phyloP scores from a whole-genome alignment of 192 early-diverging fungal species.

The Umbelopsis isabellina region DNA sequence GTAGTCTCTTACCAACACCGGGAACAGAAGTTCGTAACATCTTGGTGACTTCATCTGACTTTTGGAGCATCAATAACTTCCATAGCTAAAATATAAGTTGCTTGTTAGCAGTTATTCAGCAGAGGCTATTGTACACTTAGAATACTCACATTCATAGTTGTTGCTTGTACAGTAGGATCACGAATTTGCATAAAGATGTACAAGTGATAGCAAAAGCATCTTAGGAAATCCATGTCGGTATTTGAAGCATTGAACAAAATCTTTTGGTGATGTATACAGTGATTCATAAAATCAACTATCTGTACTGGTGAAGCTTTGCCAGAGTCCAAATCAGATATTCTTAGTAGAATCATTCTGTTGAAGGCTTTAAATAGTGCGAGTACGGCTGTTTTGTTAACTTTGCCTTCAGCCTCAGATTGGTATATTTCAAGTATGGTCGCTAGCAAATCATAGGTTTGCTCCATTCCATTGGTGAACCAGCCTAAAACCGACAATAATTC shows the following conservation, averaged over 20 bases:
- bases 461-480: constrained; percentile 48
- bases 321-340: constrained; percentile 54
- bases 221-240: constrained; percentile 66
- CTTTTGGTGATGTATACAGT: constrained; percentile 67
- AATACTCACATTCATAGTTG: constrained; percentile 55
- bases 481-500: constrained; percentile 30
- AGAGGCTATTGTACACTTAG: not conserved
- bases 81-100: constrained; percentile 46
- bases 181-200: constrained; percentile 53
- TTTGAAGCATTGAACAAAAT: constrained; percentile 56
- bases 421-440: constrained; percentile 56
- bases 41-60: constrained; percentile 45
- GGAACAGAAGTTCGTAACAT: constrained; percentile 47
- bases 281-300: constrained; percentile 49
- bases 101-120: not conserved
- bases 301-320: constrained; percentile 38
- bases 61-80: constrained; percentile 64
- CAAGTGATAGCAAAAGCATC: constrained; percentile 63
- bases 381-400: constrained; percentile 31
- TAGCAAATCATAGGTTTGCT: constrained; percentile 53
- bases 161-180: constrained; percentile 42
- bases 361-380: constrained; percentile 46
- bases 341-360: constrained; percentile 57
- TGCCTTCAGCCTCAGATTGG: constrained; percentile 16
- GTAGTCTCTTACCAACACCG: constrained; percentile 32